Conservation (phyloP, 2,329 filamentous ascomycete genomes). For the Lachnellula cervina region DNA sequence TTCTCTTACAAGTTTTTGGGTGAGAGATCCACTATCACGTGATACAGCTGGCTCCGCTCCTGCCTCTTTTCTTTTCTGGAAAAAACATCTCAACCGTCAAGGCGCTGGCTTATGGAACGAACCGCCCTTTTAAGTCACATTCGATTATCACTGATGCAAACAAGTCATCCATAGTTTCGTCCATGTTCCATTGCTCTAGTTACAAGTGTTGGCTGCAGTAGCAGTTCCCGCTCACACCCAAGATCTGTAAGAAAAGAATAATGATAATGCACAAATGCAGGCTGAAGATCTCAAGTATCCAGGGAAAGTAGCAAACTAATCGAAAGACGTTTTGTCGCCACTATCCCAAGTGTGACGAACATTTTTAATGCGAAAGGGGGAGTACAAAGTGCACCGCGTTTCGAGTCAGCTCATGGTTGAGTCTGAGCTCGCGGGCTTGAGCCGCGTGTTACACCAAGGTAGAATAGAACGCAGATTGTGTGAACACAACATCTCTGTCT, state of each 20-base stretch:
- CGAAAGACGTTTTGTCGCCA: conserved; percentile 8
- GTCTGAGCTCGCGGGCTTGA: conserved; percentile 5
- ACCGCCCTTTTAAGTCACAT: not conserved
- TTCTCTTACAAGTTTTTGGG: too few species aligned
- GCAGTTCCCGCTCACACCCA: conserved; percentile 12
- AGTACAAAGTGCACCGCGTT: conserved; percentile 20
- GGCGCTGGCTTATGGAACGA: too few species aligned
- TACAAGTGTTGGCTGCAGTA: conserved; percentile 22
- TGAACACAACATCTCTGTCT: conserved; percentile 25
- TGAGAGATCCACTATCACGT: too few species aligned
- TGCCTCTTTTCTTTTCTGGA: too few species aligned
- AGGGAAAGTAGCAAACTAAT: conserved; percentile 2
- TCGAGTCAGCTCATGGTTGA: conserved; percentile 1
- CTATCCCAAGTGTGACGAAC: conserved; percentile 4
- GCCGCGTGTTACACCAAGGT: conserved; percentile 7
- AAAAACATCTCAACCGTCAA: too few species aligned
- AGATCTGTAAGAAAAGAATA: conserved; percentile 17
- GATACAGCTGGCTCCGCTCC: too few species aligned
- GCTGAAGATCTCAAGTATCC: not conserved
- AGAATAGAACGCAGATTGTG: conserved; percentile 22
- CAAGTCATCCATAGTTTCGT: not conserved
- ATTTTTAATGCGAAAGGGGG: conserved; percentile 4
- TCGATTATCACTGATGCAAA: not conserved
- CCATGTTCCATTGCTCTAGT: conserved; percentile 24
- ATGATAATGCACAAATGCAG: conserved; percentile 19